Percentiles rank a stretch among this genome's conserved stretches.
Evolutionary conservation across 352 stramenopile species (phyloP).

Genomic region (Globisporangium carolinianum): DNA sequence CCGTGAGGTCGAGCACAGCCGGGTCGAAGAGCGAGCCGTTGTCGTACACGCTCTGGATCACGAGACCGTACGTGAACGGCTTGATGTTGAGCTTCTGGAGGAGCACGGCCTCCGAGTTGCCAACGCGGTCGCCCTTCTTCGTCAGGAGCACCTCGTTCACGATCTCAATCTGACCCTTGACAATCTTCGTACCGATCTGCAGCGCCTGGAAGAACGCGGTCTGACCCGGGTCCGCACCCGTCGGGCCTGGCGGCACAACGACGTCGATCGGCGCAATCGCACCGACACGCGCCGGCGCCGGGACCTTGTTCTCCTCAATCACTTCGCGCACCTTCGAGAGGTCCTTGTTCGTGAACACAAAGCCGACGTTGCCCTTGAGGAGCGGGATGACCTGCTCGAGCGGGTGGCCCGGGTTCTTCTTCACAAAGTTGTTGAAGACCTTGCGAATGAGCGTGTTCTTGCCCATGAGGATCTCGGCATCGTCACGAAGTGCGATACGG

Average conservation of each 20-base stretch:
- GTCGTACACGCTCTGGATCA: slow-evolving; percentile 97
- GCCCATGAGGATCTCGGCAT: slow-evolving; percentile 97
- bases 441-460: slow-evolving; percentile 99
- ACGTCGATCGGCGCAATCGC: slow-evolving; percentile 94
- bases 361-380: slow-evolving; percentile 97
- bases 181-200: slow-evolving; percentile 99
- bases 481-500: slow-evolving; percentile 92
- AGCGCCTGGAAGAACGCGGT: slow-evolving; percentile 99
- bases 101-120: slow-evolving; percentile 96
- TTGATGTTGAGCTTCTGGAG: slow-evolving; percentile 99
- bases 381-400: slow-evolving; percentile 84
- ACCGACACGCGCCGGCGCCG: slow-evolving; percentile 95
- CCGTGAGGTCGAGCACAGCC: slow-evolving; percentile 97
- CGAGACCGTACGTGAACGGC: slow-evolving; percentile 98
- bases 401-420: slow-evolving; percentile 96
- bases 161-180: slow-evolving; percentile 99
- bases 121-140: slow-evolving; percentile 95
- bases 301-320: slow-evolving; percentile 88
- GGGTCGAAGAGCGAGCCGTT: slow-evolving; percentile 98
- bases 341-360: slow-evolving; percentile 99
- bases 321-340: slow-evolving; percentile 88
- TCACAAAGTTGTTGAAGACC: slow-evolving; percentile 95
- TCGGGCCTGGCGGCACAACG: slow-evolving; percentile 95
- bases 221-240: slow-evolving; percentile 98
- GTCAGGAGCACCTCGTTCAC: slow-evolving; percentile 95